Base-by-base conservation (phyloP, 441 rosid genomes). In the Macaranga tanarius region DNA sequence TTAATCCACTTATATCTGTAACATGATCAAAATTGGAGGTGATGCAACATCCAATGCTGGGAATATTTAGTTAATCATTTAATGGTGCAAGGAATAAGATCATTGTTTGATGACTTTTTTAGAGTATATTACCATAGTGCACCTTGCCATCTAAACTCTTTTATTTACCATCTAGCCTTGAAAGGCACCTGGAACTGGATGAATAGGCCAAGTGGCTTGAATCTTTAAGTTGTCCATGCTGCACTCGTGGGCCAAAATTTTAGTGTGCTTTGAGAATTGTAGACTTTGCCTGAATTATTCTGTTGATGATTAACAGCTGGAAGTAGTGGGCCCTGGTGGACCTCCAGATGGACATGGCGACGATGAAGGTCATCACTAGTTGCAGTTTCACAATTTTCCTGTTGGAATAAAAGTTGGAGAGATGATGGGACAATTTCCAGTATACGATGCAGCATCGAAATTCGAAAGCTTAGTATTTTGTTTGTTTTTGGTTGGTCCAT, bases 251-350 rank as follows among this genome's bases (percentile, higher is more conserved):
- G 25, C 13, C 13, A 31, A 22, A 16, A 42, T 13, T 63, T 19
- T 17, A 23, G 34, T 25, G 38, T 73, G 50, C 74, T 71, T 50
- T 62, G 34, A 44, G 19, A 9, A 19, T 26, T 58, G 13, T 48
- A 17, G 65, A 61, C 55, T 40, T 70, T 25, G 31, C 42, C 52
- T 66, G 51, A 7, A 66, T 59, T 20, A 0, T 42, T 69, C 45
- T 66, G 31, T 26, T 62, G 63, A 40, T 78, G 51, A 64, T 56
- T 78, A 73, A 80, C 92, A 95, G 98, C 88, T 95, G 78, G 95
- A 95, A 82, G 98, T 92, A 73, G 96, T 89, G 60, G 98, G 99
- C 60, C 97, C 97, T 11, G 98, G 99, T 61, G 99, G 97, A 74
- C 89, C 96, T 31, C 98, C 98, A 0, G 93, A 90, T 76, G 99